Evolutionary conservation across 2,329 filamentous ascomycete species (phyloP).

Genomic region (Myriosclerotinia duriaeana): DNA sequence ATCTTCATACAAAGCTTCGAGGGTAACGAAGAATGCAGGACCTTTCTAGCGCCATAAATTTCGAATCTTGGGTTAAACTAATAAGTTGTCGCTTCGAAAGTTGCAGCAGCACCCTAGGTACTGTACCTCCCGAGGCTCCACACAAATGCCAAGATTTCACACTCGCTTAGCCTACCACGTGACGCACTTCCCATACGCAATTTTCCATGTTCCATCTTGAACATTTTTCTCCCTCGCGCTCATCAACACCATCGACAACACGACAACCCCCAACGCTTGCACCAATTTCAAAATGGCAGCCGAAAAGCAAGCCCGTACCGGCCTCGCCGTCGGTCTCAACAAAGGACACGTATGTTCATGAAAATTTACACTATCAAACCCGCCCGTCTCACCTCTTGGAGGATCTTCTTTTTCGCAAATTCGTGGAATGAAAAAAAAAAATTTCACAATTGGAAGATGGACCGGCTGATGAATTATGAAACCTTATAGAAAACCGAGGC

Average conservation of each 20-base stretch:
- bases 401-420: constrained; percentile 55
- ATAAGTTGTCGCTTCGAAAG: not conserved
- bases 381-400: constrained; percentile 68
- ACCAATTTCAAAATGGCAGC: constrained; percentile 52
- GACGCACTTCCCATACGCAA: constrained; percentile 3
- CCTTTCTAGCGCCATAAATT: not conserved
- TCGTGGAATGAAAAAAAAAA: constrained; percentile 31
- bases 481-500: constrained; percentile 73
- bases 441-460: constrained; percentile 32
- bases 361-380: constrained; percentile 27
- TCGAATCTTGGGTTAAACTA: not conserved
- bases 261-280: constrained; percentile 20
- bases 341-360: constrained; percentile 58
- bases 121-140: not conserved
- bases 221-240: constrained; percentile 8
- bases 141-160: constrained; percentile 9
- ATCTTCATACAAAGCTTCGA: not conserved
- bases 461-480: constrained; percentile 35
- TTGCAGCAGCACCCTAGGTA: not conserved
- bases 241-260: constrained; percentile 12
- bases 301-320: constrained; percentile 57
- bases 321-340: constrained; percentile 62
- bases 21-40: not conserved
- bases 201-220: not conserved
- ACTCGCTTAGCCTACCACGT: not conserved